These are phyloP conservation scores for Aristolochia contorta DNA, from an alignment of 164 flowering plant genomes.

Conservation along the genomic window DNA sequence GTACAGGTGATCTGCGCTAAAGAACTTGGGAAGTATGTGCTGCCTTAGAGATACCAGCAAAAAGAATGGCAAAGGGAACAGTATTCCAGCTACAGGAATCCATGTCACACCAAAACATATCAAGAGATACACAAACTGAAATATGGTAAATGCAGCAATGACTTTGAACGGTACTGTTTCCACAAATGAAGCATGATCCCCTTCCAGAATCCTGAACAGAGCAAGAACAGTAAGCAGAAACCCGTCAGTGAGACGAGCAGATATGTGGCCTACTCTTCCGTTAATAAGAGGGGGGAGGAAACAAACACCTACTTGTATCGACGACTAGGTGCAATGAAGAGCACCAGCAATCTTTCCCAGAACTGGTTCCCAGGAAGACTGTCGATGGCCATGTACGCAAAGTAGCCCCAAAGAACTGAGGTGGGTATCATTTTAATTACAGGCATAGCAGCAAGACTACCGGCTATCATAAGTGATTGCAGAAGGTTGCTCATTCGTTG, in stretches of 20 bases:
- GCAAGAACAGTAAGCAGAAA: no score
- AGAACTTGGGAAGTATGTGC: slow-evolving; percentile 58
- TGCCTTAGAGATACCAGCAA: slow-evolving; percentile 53
- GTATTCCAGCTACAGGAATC: slow-evolving; percentile 82
- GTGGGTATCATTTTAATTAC: slow-evolving; percentile 46
- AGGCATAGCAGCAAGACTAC: slow-evolving; percentile 36
- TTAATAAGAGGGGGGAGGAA: background rate
- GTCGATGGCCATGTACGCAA: slow-evolving; percentile 81
- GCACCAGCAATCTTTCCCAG: slow-evolving; percentile 60
- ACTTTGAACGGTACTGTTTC: slow-evolving; percentile 61
- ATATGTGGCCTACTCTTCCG: no score
- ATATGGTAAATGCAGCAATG: slow-evolving; percentile 48
- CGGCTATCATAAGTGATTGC: slow-evolving; percentile 56
- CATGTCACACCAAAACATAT: slow-evolving; percentile 72
- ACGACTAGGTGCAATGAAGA: slow-evolving; percentile 47
- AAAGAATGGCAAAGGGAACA: slow-evolving; percentile 83
- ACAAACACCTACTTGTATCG: slow-evolving; percentile 49
- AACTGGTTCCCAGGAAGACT: slow-evolving; percentile 85
- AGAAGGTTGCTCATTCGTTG: slow-evolving; percentile 64
- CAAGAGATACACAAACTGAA: slow-evolving; percentile 47
- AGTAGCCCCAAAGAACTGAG: slow-evolving; percentile 63
- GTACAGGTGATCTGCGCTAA: slow-evolving; percentile 37
- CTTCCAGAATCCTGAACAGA: slow-evolving; percentile 43
- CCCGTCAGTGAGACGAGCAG: no score
- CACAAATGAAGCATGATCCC: slow-evolving; percentile 57